Percentiles rank a stretch among this genome's conserved stretches.
These are phyloP conservation scores for Ascochyta fabae DNA, from an alignment of 2,329 filamentous ascomycete genomes.

Conservation along the genomic window DNA sequence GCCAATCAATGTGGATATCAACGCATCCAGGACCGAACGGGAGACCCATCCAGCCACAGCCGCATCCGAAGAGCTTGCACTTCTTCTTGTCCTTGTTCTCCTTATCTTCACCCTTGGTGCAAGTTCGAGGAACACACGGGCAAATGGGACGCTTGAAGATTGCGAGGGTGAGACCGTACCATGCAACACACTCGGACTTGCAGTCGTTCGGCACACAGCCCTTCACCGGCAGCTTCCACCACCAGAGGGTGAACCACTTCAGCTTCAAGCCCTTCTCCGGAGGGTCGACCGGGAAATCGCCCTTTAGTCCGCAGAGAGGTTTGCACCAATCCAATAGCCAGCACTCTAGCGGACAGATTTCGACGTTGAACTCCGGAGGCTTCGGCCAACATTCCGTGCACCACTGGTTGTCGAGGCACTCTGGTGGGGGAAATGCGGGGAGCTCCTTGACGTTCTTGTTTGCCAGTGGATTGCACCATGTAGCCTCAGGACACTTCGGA, in stretches of 20 bases:
- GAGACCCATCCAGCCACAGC: constrained; percentile 36
- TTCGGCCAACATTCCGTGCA: constrained; percentile 1
- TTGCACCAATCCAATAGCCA: constrained; percentile 16
- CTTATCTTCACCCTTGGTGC: constrained; percentile 18
- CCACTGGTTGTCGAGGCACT: neutral
- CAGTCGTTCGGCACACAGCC: constrained; percentile 23
- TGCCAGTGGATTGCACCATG: neutral
- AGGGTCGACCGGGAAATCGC: neutral
- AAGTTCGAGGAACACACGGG: constrained; percentile 19
- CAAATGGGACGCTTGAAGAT: constrained; percentile 20
- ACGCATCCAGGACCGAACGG: constrained; percentile 24
- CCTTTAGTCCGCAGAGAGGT: neutral
- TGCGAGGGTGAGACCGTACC: constrained; percentile 12
- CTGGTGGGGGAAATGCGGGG: neutral
- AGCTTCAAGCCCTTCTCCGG: neutral
- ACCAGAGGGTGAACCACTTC: constrained; percentile 17
- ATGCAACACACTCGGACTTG: constrained; percentile 7
- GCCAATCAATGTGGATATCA: neutral
- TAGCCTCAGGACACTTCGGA: neutral
- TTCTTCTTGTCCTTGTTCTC: constrained; percentile 17
- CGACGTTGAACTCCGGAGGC: neutral
- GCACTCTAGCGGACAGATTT: constrained; percentile 13
- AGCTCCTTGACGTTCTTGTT: neutral
- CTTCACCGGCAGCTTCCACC: constrained; percentile 9
- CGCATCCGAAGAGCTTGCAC: constrained; percentile 31